Conservation (phyloP, 2,329 filamentous ascomycete species). For the Verticillium nubilum region DNA sequence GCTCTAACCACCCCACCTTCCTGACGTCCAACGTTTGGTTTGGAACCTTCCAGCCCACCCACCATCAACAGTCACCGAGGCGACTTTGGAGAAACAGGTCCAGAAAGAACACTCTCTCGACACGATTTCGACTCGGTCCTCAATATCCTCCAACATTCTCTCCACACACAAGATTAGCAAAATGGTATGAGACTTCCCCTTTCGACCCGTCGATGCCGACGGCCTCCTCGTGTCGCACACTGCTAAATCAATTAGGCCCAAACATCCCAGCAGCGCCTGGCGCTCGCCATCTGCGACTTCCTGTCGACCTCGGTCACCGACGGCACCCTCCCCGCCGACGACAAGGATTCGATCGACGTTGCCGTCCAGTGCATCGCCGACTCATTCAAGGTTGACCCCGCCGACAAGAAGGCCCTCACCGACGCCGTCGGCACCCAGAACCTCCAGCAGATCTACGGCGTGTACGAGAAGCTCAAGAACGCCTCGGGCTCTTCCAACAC, state of each 20-base stretch:
- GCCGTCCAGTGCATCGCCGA: constrained; percentile 92
- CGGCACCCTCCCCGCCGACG: constrained; percentile 81
- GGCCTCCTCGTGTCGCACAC: constrained; percentile 42
- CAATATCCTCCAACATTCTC: not conserved
- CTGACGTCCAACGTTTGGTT: constrained; percentile 2
- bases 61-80: not conserved
- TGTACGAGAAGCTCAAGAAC: constrained; percentile 91
- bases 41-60: constrained; percentile 14
- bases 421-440: constrained; percentile 81
- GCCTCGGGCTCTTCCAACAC: constrained; percentile 29
- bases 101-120: constrained; percentile 14
- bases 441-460: constrained; percentile 84
- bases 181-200: constrained; percentile 3
- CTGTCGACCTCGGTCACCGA: constrained; percentile 78
- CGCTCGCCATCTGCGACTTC: constrained; percentile 96
- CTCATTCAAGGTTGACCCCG: constrained; percentile 90
- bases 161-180: not conserved
- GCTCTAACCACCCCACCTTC: not conserved
- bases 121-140: not conserved
- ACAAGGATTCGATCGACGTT: constrained; percentile 90
- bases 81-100: constrained; percentile 3
- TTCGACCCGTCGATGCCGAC: not conserved
- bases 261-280: constrained; percentile 73
- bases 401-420: constrained; percentile 64
- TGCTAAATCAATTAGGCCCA: constrained; percentile 26